Percentiles rank a stretch among this genome's conserved stretches.
These are phyloP conservation scores for Pseudognaphalium luteoalbum DNA, from an alignment of 129 eudicot species.

Conservation along the genomic window DNA sequence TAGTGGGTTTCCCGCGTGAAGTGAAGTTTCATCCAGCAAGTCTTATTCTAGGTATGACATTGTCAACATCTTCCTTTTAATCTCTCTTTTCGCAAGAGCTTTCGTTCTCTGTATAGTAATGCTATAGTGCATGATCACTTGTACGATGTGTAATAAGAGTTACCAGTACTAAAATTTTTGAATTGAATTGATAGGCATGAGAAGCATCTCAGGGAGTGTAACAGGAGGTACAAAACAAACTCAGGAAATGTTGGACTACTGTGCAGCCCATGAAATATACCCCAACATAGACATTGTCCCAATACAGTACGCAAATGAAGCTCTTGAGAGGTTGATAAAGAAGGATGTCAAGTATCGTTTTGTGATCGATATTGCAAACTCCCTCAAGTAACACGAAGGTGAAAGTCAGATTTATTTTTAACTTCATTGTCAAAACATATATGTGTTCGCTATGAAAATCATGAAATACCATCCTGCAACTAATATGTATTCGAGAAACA, in stretches of 20 bases:
- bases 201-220: constrained; percentile 65
- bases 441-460: no score
- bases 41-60: constrained; percentile 46
- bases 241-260: constrained; percentile 86
- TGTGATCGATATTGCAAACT: constrained; percentile 81
- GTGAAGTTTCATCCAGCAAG: constrained; percentile 69
- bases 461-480: no score
- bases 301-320: constrained; percentile 70
- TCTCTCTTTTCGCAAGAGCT: not conserved
- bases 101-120: not conserved
- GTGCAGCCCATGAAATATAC: constrained; percentile 60
- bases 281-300: constrained; percentile 66
- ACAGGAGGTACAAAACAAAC: constrained; percentile 88
- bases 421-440: no score
- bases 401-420: no score
- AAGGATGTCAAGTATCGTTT: constrained; percentile 86
- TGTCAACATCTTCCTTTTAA: not conserved
- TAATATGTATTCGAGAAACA: no score
- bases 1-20: constrained; percentile 76
- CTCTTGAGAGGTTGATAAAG: constrained; percentile 75
- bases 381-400: constrained; percentile 46
- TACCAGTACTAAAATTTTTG: not conserved
- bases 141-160: not conserved
- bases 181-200: constrained; percentile 51
- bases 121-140: not conserved